Conservation (phyloP, 2,329 filamentous ascomycete species). For the Pseudocercospora musae region DNA sequence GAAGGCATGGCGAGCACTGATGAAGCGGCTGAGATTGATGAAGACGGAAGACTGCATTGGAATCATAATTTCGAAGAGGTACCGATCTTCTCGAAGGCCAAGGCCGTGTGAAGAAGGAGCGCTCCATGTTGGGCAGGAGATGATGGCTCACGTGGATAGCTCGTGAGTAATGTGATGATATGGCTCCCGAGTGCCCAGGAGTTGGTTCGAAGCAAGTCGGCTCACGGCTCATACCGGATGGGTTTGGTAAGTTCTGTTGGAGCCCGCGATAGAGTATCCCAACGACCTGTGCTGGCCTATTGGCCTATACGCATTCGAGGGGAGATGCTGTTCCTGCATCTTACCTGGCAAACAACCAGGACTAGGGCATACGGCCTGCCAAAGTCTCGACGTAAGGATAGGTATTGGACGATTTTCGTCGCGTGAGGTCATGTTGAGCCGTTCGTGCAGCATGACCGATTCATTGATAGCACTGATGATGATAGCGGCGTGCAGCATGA, state of each 20-base stretch:
- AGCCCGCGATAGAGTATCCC: not conserved
- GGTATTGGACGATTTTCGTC: not conserved
- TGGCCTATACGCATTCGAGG: not conserved
- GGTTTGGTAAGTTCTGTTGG: not conserved
- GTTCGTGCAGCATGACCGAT: not conserved
- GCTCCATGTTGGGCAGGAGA: not conserved
- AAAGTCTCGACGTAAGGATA: not conserved
- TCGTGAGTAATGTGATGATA: not conserved
- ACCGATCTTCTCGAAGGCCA: slow-evolving; percentile 41
- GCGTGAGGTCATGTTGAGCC: not conserved
- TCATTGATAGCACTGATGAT: not conserved
- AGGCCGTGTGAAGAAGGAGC: slow-evolving; percentile 20
- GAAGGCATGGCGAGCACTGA: slow-evolving; percentile 43
- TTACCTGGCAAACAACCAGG: not conserved
- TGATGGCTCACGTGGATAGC: not conserved
- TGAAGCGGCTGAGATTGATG: slow-evolving; percentile 44
- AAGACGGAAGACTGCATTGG: slow-evolving; percentile 46
- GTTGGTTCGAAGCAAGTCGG: not conserved
- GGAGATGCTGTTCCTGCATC: not conserved
- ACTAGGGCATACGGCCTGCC: not conserved
- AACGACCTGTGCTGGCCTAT: not conserved
- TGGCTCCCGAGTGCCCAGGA: not conserved
- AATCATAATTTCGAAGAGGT: slow-evolving; percentile 42
- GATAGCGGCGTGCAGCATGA: not conserved
- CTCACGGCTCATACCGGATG: not conserved